Evolutionary conservation across 257 asterid species (phyloP).

Genomic region (Penstemon davidsonii): DNA sequence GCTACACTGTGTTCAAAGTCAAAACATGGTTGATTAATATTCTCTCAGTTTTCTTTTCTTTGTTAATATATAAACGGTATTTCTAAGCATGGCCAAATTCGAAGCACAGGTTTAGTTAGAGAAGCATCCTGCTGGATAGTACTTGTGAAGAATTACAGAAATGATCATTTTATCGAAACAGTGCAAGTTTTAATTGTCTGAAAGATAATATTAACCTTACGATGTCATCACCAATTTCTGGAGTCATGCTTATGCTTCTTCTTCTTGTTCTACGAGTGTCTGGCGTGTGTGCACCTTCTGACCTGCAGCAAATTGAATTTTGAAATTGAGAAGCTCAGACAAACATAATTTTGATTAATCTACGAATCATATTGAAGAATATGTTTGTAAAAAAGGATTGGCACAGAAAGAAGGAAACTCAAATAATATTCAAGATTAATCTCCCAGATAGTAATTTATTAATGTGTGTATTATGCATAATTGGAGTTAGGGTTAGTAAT

Average conservation of each 20-base stretch:
- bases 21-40: too few relatives aligned
- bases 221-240: constrained; percentile 96
- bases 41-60: too few relatives aligned
- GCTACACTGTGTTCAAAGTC: too few relatives aligned
- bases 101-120: constrained; percentile 5
- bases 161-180: constrained; percentile 9
- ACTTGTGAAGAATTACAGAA: constrained; percentile 18
- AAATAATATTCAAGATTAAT: background rate
- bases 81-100: too few relatives aligned
- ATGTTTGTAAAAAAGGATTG: background rate
- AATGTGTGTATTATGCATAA: too few relatives aligned
- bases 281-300: constrained; percentile 76
- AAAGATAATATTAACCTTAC: constrained; percentile 69
- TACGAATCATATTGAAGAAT: constrained; percentile 8
- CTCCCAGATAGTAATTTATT: too few relatives aligned
- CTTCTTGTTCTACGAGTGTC: constrained; percentile 83
- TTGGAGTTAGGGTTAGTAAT: too few relatives aligned
- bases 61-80: too few relatives aligned
- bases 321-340: constrained; percentile 22
- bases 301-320: constrained; percentile 49
- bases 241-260: constrained; percentile 96
- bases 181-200: constrained; percentile 14
- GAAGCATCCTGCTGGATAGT: background rate
- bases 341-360: background rate
- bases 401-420: background rate